Conservation (phyloP, 352 stramenopile species). For the Globisporangium camurandrum region DNA sequence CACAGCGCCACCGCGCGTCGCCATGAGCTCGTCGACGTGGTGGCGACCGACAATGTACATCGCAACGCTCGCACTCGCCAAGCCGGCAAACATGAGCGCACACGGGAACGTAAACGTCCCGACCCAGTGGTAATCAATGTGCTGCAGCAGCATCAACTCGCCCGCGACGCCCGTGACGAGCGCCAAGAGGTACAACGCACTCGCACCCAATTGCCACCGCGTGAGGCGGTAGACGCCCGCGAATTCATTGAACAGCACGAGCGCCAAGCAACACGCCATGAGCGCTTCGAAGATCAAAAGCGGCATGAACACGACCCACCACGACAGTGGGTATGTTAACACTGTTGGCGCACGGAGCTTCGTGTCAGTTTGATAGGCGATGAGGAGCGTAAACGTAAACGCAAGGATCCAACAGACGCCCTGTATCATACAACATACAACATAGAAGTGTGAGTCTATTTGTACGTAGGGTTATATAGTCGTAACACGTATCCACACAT, state of each 20-base stretch:
- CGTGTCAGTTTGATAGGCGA: slow-evolving; percentile 70
- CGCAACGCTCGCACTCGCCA: slow-evolving; percentile 59
- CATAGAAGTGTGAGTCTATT: no score
- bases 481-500: no score
- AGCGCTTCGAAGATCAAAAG: slow-evolving; percentile 62
- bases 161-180: slow-evolving; percentile 49
- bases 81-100: slow-evolving; percentile 67
- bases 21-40: slow-evolving; percentile 78
- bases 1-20: slow-evolving; percentile 63
- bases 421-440: no score
- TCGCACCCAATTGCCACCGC: slow-evolving; percentile 62
- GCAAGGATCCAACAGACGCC: slow-evolving; percentile 68
- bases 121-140: slow-evolving; percentile 69
- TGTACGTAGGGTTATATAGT: no score
- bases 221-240: slow-evolving; percentile 70
- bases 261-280: slow-evolving; percentile 37
- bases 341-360: slow-evolving; percentile 16
- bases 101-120: slow-evolving; percentile 68
- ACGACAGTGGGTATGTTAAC: slow-evolving; percentile 49
- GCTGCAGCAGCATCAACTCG: slow-evolving; percentile 71
- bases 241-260: slow-evolving; percentile 79
- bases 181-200: slow-evolving; percentile 62
- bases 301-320: slow-evolving; percentile 60
- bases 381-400: slow-evolving; percentile 74
- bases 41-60: slow-evolving; percentile 80